phyloP scores from a whole-genome alignment of 768 basidiomycete genomes.

The Leccinum ochraceum region DNA sequence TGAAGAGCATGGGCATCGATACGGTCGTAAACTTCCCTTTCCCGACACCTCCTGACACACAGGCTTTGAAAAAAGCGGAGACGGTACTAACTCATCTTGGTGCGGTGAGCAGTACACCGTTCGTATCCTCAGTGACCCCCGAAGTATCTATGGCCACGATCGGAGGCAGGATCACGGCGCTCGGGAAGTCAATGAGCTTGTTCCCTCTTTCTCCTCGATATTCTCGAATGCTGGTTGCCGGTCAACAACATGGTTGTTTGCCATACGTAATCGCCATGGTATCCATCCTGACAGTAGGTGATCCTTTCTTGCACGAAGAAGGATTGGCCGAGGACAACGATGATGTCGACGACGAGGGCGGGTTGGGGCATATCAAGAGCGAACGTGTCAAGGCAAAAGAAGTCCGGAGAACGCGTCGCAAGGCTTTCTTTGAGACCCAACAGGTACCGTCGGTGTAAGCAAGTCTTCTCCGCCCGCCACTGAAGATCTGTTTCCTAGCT shows the following conservation, averaged over 20 bases:
- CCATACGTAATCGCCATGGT: slow-evolving; percentile 92
- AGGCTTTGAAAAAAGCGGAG: slow-evolving; percentile 78
- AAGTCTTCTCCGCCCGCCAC: not conserved
- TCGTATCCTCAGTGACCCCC: slow-evolving; percentile 20
- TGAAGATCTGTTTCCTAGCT: slow-evolving; percentile 41
- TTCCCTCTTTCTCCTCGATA: slow-evolving; percentile 95
- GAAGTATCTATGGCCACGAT: slow-evolving; percentile 26
- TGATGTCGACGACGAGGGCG: slow-evolving; percentile 32
- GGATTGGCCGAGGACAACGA: slow-evolving; percentile 48
- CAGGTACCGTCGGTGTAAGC: slow-evolving; percentile 47
- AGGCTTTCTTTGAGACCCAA: slow-evolving; percentile 82
- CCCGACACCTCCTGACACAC: slow-evolving; percentile 90
- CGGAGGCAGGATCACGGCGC: slow-evolving; percentile 76
- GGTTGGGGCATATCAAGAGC: slow-evolving; percentile 45
- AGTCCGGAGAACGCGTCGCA: slow-evolving; percentile 57
- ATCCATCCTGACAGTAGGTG: slow-evolving; percentile 89
- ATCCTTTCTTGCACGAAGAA: slow-evolving; percentile 91
- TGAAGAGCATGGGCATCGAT: slow-evolving; percentile 98
- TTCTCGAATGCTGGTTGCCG: slow-evolving; percentile 92
- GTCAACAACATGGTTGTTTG: slow-evolving; percentile 83
- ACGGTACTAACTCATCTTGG: slow-evolving; percentile 77
- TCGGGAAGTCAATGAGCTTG: slow-evolving; percentile 90
- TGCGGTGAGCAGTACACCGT: slow-evolving; percentile 55
- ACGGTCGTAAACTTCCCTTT: slow-evolving; percentile 97
- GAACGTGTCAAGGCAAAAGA: slow-evolving; percentile 56